Conservation (phyloP, 257 asterid genomes). For the Solanum pennellii region DNA sequence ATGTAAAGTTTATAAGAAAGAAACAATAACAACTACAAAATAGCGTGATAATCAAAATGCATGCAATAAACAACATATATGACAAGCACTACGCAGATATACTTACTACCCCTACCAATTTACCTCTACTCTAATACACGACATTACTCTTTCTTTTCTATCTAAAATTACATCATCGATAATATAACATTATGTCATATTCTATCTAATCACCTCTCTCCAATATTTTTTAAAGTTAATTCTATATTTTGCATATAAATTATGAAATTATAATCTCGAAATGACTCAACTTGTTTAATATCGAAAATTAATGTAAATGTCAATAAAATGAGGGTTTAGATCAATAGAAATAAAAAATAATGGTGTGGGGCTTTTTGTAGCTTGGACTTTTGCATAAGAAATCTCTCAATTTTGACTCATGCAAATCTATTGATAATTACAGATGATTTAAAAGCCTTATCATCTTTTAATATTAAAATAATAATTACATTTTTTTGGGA, state of each 20-base stretch:
- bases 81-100: neutral
- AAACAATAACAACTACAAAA: no score
- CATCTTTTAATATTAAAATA: constrained; percentile 10
- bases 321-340: neutral
- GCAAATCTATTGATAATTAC: constrained; percentile 20
- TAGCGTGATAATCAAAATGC: no score
- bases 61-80: no score
- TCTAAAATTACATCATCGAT: neutral
- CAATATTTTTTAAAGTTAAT: no score
- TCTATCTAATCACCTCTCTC: fast-evolving
- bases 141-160: no score
- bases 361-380: constrained; percentile 11
- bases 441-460: neutral
- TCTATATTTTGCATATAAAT: neutral
- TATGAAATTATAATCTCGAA: neutral
- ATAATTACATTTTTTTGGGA: neutral
- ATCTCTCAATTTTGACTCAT: neutral
- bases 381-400: constrained; percentile 23
- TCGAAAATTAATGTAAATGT: neutral
- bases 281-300: neutral
- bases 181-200: no score
- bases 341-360: neutral
- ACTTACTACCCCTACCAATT: no score
- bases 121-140: neutral
- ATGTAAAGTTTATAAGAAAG: no score